phyloP scores from a whole-genome alignment of 495 filamentous ascomycete genomes.

The Pseudevernia furfuracea region DNA sequence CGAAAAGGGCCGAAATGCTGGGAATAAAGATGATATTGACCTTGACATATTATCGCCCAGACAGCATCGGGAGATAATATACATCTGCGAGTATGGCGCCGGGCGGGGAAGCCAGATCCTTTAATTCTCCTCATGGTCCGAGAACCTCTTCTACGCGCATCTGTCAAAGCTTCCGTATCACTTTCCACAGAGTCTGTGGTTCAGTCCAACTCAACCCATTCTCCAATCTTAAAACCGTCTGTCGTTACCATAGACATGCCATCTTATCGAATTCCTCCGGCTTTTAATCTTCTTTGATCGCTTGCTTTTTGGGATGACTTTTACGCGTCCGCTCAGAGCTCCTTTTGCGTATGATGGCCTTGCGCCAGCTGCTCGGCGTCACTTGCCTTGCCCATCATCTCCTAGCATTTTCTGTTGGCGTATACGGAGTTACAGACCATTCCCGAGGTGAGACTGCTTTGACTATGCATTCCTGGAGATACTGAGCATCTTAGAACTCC shows the following conservation, averaged over 20 bases:
- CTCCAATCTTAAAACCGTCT: neutral
- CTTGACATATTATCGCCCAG: neutral
- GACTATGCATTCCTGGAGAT: neutral
- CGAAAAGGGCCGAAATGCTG: neutral
- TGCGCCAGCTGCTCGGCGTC: constrained; percentile 12
- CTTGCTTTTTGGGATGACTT: constrained; percentile 13
- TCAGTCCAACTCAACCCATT: neutral
- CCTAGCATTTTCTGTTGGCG: neutral
- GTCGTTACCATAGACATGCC: neutral
- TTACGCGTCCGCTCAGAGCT: neutral
- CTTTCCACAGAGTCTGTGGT: neutral
- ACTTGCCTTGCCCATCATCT: neutral
- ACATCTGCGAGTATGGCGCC: constrained; percentile 7
- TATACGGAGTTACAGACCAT: neutral
- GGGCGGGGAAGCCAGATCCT: constrained; percentile 5
- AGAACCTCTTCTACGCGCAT: constrained; percentile 7
- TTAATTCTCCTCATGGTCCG: constrained; percentile 9
- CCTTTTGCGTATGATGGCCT: constrained; percentile 14
- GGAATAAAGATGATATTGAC: neutral
- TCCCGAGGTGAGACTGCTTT: neutral
- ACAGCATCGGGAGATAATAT: constrained; percentile 6
- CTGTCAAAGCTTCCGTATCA: neutral
- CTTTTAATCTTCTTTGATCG: neutral
- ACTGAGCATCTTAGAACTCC: neutral
- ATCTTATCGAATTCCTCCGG: neutral